phyloP scores from a whole-genome alignment of 257 asterid genomes.

The Leptodermis oblonga region DNA sequence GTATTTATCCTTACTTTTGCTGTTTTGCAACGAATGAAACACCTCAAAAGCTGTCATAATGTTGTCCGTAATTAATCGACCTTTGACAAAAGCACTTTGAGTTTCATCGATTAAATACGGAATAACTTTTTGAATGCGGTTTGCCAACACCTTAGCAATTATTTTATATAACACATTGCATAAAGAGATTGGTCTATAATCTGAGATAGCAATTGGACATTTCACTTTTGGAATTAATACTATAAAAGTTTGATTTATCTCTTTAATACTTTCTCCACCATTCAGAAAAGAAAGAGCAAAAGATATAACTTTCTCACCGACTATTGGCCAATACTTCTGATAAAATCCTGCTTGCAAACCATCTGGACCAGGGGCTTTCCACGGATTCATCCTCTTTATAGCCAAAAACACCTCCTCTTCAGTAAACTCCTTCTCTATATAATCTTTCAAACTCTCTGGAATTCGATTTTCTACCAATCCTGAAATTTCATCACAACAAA shows the following conservation, averaged over 20 bases:
- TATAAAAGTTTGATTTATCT: neutral
- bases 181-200: neutral
- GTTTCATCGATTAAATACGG: too few species aligned
- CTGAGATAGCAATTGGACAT: neutral
- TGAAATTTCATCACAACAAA: too few species aligned
- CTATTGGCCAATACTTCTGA: neutral
- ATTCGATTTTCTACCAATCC: too few species aligned
- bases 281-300: conserved; percentile 6
- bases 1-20: neutral
- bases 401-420: too few species aligned
- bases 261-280: neutral
- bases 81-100: neutral
- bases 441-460: too few species aligned
- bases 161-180: neutral
- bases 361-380: too few species aligned
- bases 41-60: too few species aligned
- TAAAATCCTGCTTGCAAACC: too few species aligned
- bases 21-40: neutral
- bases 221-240: neutral
- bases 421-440: too few species aligned
- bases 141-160: too few species aligned
- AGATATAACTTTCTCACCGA: neutral
- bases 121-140: too few species aligned
- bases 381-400: too few species aligned
- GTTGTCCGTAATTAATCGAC: neutral